phyloP scores from a whole-genome alignment of 1,284 basidiomycete genomes.

The Moesziomyces globuligerus region DNA sequence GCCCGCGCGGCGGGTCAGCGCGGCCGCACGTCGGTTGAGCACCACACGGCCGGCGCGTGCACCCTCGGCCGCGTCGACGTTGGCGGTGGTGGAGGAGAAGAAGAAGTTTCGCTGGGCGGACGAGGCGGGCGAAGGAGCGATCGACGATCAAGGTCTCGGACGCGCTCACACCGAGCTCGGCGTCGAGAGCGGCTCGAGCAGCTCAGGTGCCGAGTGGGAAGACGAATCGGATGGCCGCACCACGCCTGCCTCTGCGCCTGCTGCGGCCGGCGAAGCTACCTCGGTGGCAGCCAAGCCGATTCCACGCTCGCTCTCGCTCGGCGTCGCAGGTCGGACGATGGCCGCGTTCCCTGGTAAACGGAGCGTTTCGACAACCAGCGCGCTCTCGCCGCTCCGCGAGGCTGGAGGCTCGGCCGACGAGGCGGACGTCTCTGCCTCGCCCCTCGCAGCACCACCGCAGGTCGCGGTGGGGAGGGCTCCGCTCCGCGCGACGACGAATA shows the following conservation, averaged over 20 bases:
- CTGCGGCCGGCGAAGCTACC: too few species aligned
- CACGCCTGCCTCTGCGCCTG: slow-evolving; percentile 11
- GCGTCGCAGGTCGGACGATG: not conserved
- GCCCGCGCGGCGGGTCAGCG: slow-evolving; percentile 10
- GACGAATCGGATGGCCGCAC: slow-evolving; percentile 27
- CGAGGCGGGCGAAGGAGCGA: slow-evolving; percentile 81
- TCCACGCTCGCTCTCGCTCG: slow-evolving; percentile 8
- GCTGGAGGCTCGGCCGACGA: slow-evolving; percentile 14
- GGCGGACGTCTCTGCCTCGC: slow-evolving; percentile 24
- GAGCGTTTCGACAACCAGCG: slow-evolving; percentile 8
- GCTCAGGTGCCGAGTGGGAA: slow-evolving; percentile 40
- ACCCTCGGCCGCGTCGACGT: not conserved
- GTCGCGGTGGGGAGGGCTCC: slow-evolving; percentile 3
- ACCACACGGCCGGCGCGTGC: not conserved
- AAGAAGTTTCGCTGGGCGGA: slow-evolving; percentile 91
- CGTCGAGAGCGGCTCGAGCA: slow-evolving; percentile 13
- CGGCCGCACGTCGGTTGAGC: slow-evolving; percentile 17
- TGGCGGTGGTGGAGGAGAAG: slow-evolving; percentile 64
- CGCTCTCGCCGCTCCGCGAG: slow-evolving; percentile 21
- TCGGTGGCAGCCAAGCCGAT: slow-evolving; percentile 20
- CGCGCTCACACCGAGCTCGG: not conserved
- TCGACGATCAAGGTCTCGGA: slow-evolving; percentile 76
- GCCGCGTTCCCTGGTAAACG: slow-evolving; percentile 1
- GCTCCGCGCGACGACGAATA: slow-evolving; percentile 19
- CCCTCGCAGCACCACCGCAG: slow-evolving; percentile 2